A percentile compares a stretch with the other conserved stretches of the same genome.
These are phyloP conservation scores for Neopestalotiopsis sp. DNA, from an alignment of 2,329 filamentous ascomycete species.

Conservation along the genomic window DNA sequence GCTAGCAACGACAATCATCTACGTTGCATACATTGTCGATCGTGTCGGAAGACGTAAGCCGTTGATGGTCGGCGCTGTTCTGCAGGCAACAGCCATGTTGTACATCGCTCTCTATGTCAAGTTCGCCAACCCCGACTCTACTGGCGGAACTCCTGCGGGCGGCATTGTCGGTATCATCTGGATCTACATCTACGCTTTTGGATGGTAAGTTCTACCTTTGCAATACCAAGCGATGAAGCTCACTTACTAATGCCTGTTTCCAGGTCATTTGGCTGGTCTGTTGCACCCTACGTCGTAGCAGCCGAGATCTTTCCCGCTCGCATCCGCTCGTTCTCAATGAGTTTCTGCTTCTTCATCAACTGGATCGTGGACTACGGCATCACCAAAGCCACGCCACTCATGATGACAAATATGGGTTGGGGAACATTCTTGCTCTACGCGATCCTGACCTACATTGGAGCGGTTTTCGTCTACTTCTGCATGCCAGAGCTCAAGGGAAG, in stretches of 20 bases:
- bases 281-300: conserved; percentile 33
- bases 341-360: conserved; percentile 36
- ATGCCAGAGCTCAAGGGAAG: conserved; percentile 54
- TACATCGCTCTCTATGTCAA: conserved; percentile 40
- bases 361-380: conserved; percentile 39
- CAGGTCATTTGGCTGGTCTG: conserved; percentile 31
- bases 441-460: conserved; percentile 39
- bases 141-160: conserved; percentile 40
- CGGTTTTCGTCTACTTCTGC: conserved; percentile 50
- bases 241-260: background rate
- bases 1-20: conserved; percentile 36
- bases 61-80: conserved; percentile 34
- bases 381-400: conserved; percentile 36
- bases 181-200: conserved; percentile 36
- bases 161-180: conserved; percentile 46
- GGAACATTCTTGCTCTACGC: conserved; percentile 41
- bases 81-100: conserved; percentile 37
- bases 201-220: conserved; percentile 27
- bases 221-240: conserved; percentile 21
- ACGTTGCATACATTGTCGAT: conserved; percentile 38
- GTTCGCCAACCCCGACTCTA: conserved; percentile 36
- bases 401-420: conserved; percentile 42
- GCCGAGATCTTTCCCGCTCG: conserved; percentile 39
- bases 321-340: conserved; percentile 36
- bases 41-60: conserved; percentile 36